Base-by-base conservation (phyloP, 139 green algal species). In the Edaphochlamys debaryana region DNA sequence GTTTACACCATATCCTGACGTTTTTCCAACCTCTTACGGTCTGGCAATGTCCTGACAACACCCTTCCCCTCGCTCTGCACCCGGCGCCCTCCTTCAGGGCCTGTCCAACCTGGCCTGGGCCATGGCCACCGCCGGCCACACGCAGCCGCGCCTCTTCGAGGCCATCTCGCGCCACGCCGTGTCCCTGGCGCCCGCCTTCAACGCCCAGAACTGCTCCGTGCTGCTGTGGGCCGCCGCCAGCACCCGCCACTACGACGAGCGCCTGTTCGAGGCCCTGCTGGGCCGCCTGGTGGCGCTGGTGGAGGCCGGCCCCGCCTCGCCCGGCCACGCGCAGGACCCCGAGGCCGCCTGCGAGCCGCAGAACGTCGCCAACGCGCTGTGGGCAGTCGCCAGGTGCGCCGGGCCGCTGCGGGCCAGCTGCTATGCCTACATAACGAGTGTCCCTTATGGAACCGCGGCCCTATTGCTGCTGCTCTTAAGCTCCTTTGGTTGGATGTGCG, bases 101-200 rank as follows among this genome's bases (percentile, higher is more conserved):
- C 56, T 94, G 20, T 86, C 85, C 77, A 94, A 94, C 82, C 79
- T 92, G 2, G 86, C 85, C 1, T 94, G 88, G 88, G 89, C 89
- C 13, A 88, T 92, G 75, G 91, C 88, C 34, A 82, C 79, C 64
- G 85, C 92, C 13, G 79, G 81, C n/a, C 68, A 87, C 83, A 42
- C 52, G 40, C 73, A 84, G 82, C 64, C 79, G 40, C 34, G 50
- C 0, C 78, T 84, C 4, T 84, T 75, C 27, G 66, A 84, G 69
- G 76, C 76, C 3, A 22, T 82, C 19, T 7, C 63, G 5, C 42
- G 34, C 58, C 32, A n/a, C 7, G 69, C 70, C 20, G 45, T 36
- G 22, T 25, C 40, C 36, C 41, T 80, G 56, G 80, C 69, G 9
- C 56, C 69, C 54, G 13, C 40, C 52, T 88, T 88, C 79, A 91